These are phyloP conservation scores for Septoria linicola DNA, from an alignment of 2,329 filamentous ascomycete genomes.

Conservation along the genomic window DNA sequence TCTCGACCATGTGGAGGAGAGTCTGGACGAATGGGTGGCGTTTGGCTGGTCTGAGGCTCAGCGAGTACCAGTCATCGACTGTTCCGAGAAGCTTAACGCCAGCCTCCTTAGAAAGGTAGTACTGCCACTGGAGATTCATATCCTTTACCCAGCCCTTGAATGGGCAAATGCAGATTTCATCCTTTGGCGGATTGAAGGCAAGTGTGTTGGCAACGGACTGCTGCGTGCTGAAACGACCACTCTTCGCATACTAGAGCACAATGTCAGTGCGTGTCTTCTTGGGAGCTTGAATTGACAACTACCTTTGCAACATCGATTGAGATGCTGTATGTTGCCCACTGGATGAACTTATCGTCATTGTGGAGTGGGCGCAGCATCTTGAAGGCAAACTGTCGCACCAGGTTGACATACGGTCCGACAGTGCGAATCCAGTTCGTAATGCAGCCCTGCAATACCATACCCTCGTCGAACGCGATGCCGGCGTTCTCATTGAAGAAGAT, in stretches of 20 bases:
- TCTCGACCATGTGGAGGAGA: not conserved
- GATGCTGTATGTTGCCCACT: constrained; percentile 25
- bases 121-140: too few relatives aligned
- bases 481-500: constrained; percentile 30
- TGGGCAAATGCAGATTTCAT: too few relatives aligned
- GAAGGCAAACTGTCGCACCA: constrained; percentile 24
- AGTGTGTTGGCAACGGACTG: too few relatives aligned
- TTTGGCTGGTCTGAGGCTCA: too few relatives aligned
- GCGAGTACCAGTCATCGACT: too few relatives aligned
- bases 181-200: too few relatives aligned
- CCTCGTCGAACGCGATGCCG: constrained; percentile 27
- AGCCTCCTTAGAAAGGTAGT: too few relatives aligned
- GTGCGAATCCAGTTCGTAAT: constrained; percentile 23
- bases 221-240: too few relatives aligned
- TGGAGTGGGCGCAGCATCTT: constrained; percentile 20
- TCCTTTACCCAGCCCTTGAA: too few relatives aligned
- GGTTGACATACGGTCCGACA: constrained; percentile 21
- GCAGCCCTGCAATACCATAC: constrained; percentile 28
- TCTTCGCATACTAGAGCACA: too few relatives aligned
- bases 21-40: not conserved
- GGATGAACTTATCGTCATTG: constrained; percentile 11
- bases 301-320: constrained; percentile 1
- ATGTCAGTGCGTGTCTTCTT: too few relatives aligned
- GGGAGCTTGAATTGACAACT: not conserved
- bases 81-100: too few relatives aligned